Evolutionary conservation across 2,329 filamentous ascomycete genomes (phyloP).

Genomic region (Sphaerulina musiva): DNA sequence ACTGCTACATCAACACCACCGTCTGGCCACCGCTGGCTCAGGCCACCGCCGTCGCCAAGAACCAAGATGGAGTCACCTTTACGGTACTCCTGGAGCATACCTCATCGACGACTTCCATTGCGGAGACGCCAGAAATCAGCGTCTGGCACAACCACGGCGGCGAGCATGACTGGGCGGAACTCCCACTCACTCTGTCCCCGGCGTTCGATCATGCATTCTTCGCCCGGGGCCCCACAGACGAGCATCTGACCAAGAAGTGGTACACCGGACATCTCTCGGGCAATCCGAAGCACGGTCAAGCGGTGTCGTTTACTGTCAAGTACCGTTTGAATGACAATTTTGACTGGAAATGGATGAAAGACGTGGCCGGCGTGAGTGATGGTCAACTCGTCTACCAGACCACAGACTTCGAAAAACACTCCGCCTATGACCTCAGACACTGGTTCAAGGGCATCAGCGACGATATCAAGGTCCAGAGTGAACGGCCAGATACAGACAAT

Average conservation of each 20-base stretch:
- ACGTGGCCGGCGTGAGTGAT: conserved; percentile 57
- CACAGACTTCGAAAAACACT: conserved; percentile 25
- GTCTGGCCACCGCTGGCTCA: conserved; percentile 70
- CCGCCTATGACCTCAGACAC: conserved; percentile 43
- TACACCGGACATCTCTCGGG: conserved; percentile 49
- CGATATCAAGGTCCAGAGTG: conserved; percentile 49
- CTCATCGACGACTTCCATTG: conserved; percentile 32
- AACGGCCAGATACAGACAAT: conserved; percentile 59
- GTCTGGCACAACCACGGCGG: conserved; percentile 64
- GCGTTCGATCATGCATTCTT: conserved; percentile 27
- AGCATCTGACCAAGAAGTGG: conserved; percentile 40
- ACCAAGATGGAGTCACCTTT: conserved; percentile 50
- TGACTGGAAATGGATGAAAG: conserved; percentile 65
- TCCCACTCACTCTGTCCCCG: conserved; percentile 45
- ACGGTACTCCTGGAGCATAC: conserved; percentile 48
- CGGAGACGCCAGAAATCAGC: conserved; percentile 62
- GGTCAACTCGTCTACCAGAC: conserved; percentile 54
- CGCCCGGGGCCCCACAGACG: conserved; percentile 17
- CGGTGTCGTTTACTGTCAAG: conserved; percentile 63
- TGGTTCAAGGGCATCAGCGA: conserved; percentile 55
- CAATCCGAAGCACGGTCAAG: conserved; percentile 40
- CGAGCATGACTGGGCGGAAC: conserved; percentile 53
- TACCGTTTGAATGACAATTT: conserved; percentile 51
- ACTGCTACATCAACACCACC: conserved; percentile 50
- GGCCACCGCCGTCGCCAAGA: conserved; percentile 54